Evolutionary conservation across 768 basidiomycete species (phyloP).

Genomic region (Phylloporus scabripes): DNA sequence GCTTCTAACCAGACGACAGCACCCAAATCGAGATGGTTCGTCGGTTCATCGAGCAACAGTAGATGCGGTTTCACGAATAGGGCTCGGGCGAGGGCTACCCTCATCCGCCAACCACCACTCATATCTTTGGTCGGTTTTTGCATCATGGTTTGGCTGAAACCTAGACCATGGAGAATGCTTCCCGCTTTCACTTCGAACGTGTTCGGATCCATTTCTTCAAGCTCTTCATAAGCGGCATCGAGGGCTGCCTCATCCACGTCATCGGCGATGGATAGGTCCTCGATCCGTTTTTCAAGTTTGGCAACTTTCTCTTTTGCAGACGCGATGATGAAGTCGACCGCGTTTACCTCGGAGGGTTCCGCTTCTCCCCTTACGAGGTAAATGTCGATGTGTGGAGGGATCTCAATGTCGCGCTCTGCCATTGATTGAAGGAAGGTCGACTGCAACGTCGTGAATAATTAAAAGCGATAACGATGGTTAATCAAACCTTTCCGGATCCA

Average conservation of each 20-base stretch:
- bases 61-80: slow-evolving; percentile 96
- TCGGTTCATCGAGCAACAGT: slow-evolving; percentile 88
- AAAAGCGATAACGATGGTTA: slow-evolving; percentile 7
- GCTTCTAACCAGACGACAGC: slow-evolving; percentile 99
- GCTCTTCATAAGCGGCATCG: slow-evolving; percentile 87
- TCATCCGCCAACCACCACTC: slow-evolving; percentile 99
- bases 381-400: slow-evolving; percentile 94
- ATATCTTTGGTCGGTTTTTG: slow-evolving; percentile 95
- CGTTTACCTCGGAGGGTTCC: slow-evolving; percentile 91
- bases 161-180: slow-evolving; percentile 95
- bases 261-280: slow-evolving; percentile 88
- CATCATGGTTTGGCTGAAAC: slow-evolving; percentile 91
- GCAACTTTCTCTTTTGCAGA: slow-evolving; percentile 93
- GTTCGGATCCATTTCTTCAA: slow-evolving; percentile 92
- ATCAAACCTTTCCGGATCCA: slow-evolving; percentile 91
- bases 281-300: slow-evolving; percentile 86
- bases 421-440: slow-evolving; percentile 96
- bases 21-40: slow-evolving; percentile 92
- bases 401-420: slow-evolving; percentile 91
- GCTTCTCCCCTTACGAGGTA: slow-evolving; percentile 96
- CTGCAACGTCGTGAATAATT: slow-evolving; percentile 34
- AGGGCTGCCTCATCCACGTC: slow-evolving; percentile 83
- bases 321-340: slow-evolving; percentile 93
- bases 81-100: slow-evolving; percentile 92
- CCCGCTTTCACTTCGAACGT: slow-evolving; percentile 97